Conservation (phyloP, 495 filamentous ascomycete species). For the Arthonia radiata region DNA sequence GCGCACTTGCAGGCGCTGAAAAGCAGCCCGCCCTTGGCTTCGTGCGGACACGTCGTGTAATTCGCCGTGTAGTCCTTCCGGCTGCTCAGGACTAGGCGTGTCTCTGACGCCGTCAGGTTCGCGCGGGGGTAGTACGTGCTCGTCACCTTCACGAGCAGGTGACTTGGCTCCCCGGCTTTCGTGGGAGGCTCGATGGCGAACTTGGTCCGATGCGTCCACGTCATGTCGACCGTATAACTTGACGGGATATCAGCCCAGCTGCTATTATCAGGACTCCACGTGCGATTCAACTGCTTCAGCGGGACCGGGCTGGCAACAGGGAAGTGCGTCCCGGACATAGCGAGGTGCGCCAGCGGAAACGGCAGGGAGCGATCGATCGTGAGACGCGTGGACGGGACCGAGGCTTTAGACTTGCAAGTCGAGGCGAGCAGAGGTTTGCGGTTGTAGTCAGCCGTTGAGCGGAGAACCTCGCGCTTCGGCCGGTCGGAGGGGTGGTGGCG, state of each 20-base stretch:
- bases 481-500: slow-evolving; percentile 23
- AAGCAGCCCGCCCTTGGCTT: slow-evolving; percentile 33
- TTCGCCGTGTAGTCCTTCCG: slow-evolving; percentile 34
- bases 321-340: slow-evolving; percentile 18
- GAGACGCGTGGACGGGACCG: slow-evolving; percentile 23
- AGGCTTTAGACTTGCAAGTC: slow-evolving; percentile 18
- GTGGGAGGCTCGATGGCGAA: slow-evolving; percentile 25
- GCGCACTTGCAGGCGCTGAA: slow-evolving; percentile 31
- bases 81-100: slow-evolving; percentile 28
- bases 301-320: slow-evolving; percentile 20
- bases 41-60: slow-evolving; percentile 33
- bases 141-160: slow-evolving; percentile 26
- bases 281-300: slow-evolving; percentile 16
- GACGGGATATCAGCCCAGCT: too few relatives aligned
- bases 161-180: slow-evolving; percentile 24
- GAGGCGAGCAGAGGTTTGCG: slow-evolving; percentile 28
- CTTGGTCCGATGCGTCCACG: slow-evolving; percentile 20
- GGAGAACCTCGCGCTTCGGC: slow-evolving; percentile 24
- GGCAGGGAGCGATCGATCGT: slow-evolving; percentile 25
- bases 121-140: slow-evolving; percentile 20
- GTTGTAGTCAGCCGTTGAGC: slow-evolving; percentile 18
- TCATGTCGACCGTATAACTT: too few relatives aligned
- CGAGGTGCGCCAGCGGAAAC: slow-evolving; percentile 30
- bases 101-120: slow-evolving; percentile 17
- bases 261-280: slow-evolving; percentile 20